Conservation (phyloP, 768 basidiomycete genomes). For the Cyclocybe cylindracea region DNA sequence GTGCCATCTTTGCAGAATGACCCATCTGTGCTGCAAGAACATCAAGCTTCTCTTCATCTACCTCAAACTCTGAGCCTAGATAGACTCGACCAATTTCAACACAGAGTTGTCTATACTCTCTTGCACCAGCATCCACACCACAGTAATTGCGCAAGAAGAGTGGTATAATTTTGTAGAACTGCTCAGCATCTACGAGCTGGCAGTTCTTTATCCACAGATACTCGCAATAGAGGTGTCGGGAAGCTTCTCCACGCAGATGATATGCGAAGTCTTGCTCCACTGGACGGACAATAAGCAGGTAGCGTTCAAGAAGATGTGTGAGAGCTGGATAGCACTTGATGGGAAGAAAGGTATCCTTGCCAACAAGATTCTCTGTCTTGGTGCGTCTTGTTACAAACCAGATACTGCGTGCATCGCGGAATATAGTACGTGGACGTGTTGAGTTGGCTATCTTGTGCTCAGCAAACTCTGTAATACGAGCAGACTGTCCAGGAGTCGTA, state of each 20-base stretch:
- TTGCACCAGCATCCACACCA: conserved; percentile 1
- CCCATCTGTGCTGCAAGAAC: conserved; percentile 11
- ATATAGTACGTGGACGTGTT: conserved; percentile 6
- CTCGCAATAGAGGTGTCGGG: conserved; percentile 5
- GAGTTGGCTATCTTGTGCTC: conserved; percentile 14
- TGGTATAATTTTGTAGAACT: not conserved
- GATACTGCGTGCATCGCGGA: not conserved
- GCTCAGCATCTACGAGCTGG: not conserved
- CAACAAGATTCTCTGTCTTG: conserved; percentile 9
- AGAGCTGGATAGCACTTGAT: too few relatives aligned
- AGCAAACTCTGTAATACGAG: conserved; percentile 11
- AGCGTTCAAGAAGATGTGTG: conserved; percentile 4
- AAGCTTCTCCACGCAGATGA: not conserved
- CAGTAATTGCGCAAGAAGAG: conserved; percentile 1
- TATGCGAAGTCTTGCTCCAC: not conserved
- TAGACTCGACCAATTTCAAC: conserved; percentile 18
- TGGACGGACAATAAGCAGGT: conserved; percentile 13
- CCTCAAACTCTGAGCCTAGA: conserved; percentile 16
- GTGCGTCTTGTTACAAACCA: conserved; percentile 13
- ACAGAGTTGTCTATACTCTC: conserved; percentile 16
- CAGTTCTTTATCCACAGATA: conserved; percentile 9
- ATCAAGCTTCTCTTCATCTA: conserved; percentile 13
- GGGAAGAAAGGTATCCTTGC: conserved; percentile 10
- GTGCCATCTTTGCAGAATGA: conserved; percentile 9
- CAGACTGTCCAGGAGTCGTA: conserved; percentile 4